Base-by-base conservation (phyloP, 768 basidiomycete genomes). In the Boletellus emodensis region DNA sequence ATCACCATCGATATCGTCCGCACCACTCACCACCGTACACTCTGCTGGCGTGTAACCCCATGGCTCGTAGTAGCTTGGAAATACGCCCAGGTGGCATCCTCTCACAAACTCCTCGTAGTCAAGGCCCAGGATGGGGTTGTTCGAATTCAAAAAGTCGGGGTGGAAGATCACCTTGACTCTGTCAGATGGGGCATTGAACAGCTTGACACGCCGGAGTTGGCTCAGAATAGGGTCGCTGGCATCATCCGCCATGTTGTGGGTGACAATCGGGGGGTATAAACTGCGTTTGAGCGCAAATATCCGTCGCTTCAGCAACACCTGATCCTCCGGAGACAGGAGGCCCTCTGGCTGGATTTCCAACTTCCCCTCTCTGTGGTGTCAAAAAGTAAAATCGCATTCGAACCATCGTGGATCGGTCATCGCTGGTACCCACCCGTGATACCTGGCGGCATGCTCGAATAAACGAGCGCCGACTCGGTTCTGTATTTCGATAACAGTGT, bases 71-170 rank as follows among this genome's bases (percentile, higher is more conserved):
- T 97, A 98, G 57, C 87, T 91, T 2, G 96, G 95, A 80, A 99
- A 99, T 36, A 99, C 95, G 42, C 96, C 96, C 43, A 99, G 73
- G 75, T 99, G 96, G 65, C 95, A 97, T 1, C 96, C 96, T 56
- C 96, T 77, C 34, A 98, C 96, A 63, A 99, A 99, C 71, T 99
- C 96, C 69, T 99, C 96, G 67, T 99, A 99, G 65, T 99, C 96
- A 52, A 99, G 77, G 2, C 94, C 94, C 17, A 99, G 73, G 47
- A 98, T 96, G 0, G 96, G 96, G 72, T 98, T 97, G 72, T 94
- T 97, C 53, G 91, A 85, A 71, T 95, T 98, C 64, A 99, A 70
- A 74, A 99, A 99, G 68, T 98, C 95, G 1, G 95, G 95, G 70
- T 98, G 95, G 80, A 98, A 98, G 39, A 98, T 79, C 65, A 99